Percentiles rank a stretch among this genome's conserved stretches.
These are phyloP conservation scores for Litsea cubeba DNA, from an alignment of 164 flowering plant species.

Conservation along the genomic window DNA sequence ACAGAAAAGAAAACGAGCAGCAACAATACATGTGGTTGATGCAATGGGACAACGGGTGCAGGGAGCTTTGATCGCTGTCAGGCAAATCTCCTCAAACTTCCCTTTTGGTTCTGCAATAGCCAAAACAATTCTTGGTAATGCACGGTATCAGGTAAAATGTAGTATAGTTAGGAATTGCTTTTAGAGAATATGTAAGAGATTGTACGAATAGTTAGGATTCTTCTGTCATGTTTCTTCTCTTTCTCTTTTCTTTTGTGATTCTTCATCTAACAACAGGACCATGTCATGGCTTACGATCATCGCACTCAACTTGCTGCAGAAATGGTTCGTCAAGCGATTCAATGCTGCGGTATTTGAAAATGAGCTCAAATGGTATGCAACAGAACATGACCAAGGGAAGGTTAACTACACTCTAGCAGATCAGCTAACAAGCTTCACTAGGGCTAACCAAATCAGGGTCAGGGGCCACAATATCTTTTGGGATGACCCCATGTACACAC, in stretches of 20 bases:
- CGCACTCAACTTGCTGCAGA: slow-evolving; percentile 38
- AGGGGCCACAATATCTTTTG: slow-evolving; percentile 55
- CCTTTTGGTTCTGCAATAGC: slow-evolving; percentile 59
- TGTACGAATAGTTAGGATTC: too few species aligned
- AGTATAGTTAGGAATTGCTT: too few species aligned
- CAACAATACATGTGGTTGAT: slow-evolving; percentile 42
- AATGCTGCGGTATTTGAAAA: slow-evolving; percentile 48
- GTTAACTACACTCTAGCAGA: slow-evolving; percentile 56
- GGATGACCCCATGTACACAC: slow-evolving; percentile 49
- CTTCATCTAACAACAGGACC: too few species aligned
- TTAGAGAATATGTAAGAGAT: too few species aligned
- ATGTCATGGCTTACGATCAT: too few species aligned
- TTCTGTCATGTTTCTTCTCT: too few species aligned
- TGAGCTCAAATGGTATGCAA: slow-evolving; percentile 77
- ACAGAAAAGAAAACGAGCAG: slow-evolving; percentile 71
- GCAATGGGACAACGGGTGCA: slow-evolving; percentile 30
- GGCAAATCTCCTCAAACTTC: slow-evolving; percentile 23
- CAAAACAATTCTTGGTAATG: slow-evolving; percentile 33
- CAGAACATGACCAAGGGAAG: slow-evolving; percentile 30
- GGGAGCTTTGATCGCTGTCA: slow-evolving; percentile 32
- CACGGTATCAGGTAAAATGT: too few species aligned
- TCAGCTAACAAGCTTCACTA: slow-evolving; percentile 41
- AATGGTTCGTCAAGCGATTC: slow-evolving; percentile 65
- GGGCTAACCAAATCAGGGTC: slow-evolving; percentile 30
- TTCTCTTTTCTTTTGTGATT: too few species aligned